Evolutionary conservation across 2,329 filamentous ascomycete genomes (phyloP).

Genomic region (Alternaria solani): DNA sequence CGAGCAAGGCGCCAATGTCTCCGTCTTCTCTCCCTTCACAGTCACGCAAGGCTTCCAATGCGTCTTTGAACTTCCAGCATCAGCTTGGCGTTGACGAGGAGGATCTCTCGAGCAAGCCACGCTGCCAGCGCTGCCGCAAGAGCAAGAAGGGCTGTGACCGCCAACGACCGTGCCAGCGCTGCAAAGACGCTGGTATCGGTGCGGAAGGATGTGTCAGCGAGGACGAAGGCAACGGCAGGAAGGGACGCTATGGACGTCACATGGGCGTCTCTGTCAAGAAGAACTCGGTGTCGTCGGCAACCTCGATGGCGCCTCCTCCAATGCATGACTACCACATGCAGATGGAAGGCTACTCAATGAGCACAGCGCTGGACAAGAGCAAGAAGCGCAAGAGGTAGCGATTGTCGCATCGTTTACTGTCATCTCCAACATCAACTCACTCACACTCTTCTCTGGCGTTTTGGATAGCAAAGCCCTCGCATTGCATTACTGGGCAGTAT

Average conservation of each 20-base stretch:
- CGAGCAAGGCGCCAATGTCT: slow-evolving; percentile 58
- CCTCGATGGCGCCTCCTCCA: slow-evolving; percentile 48
- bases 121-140: slow-evolving; percentile 97
- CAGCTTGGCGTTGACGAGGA: slow-evolving; percentile 77
- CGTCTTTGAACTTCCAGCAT: slow-evolving; percentile 71
- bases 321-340: slow-evolving; percentile 43
- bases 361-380: slow-evolving; percentile 61
- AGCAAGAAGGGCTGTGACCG: slow-evolving; percentile 99
- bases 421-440: slow-evolving; percentile 10
- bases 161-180: slow-evolving; percentile 92
- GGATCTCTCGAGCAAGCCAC: slow-evolving; percentile 91
- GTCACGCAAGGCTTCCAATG: slow-evolving; percentile 77
- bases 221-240: slow-evolving; percentile 96
- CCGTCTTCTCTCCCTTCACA: slow-evolving; percentile 71
- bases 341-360: slow-evolving; percentile 27
- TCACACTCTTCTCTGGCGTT: slow-evolving; percentile 14
- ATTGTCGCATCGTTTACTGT: background rate
- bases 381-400: slow-evolving; percentile 73
- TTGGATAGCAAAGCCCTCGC: slow-evolving; percentile 24
- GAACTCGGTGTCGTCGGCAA: slow-evolving; percentile 24
- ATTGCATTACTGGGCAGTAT: slow-evolving; percentile 11
- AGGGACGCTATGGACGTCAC: slow-evolving; percentile 83
- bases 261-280: slow-evolving; percentile 74
- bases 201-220: slow-evolving; percentile 96
- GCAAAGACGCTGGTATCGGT: slow-evolving; percentile 93